Evolutionary conservation across 1,284 basidiomycete genomes (phyloP), one percentile per base, ranked within the genome.

Genomic region (Vanrija sp.): DNA sequence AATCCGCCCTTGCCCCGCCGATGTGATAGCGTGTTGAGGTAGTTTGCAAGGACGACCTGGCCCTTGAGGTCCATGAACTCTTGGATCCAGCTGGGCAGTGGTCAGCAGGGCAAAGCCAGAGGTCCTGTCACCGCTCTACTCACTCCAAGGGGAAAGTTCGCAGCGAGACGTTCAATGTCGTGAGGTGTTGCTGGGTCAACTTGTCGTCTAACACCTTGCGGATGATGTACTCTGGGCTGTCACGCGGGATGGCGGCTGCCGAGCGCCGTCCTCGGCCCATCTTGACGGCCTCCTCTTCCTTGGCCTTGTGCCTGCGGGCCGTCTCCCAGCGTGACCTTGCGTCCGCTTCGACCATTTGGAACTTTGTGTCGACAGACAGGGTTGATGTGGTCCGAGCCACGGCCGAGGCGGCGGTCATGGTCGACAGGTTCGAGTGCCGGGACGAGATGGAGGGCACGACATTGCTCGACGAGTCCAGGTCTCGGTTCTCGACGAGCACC

Each of bases 321-420:
- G 84, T 84, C 64, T 84, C 85, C 84, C 86, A 91, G 41, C 87
- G 83, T 53, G 87, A 46, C 6, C 51, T 45, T 18, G 88, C 86
- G 64, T 90, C 87, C 61, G 85, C 90, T 71, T 88, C 84, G 10
- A 98, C 88, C 67, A 98, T 84, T 59, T 82, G 81, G 94, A 94
- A 98, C 75, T 97, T 98, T 71, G 91, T 91, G 47, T 93, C 88
- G 25, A 87, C 80, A 1, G 83, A 69, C 24, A 93, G 77, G 43
- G 79, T 78, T 1, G 51, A 42, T 9, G 69, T 63, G 4, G 60
- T 61, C n/a, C 57, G 58, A 3, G 64, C 64, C 9, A 66, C 58
- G 2, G 64, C 57, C 4, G 63, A 63, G 4, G 51, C 42, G 27
- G 24, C 51, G 23, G 43, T 59, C 57, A 31, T 55, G 41, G 20